Evolutionary conservation across 2,329 filamentous ascomycete species (phyloP).

Genomic region (Fusarium succisae): DNA sequence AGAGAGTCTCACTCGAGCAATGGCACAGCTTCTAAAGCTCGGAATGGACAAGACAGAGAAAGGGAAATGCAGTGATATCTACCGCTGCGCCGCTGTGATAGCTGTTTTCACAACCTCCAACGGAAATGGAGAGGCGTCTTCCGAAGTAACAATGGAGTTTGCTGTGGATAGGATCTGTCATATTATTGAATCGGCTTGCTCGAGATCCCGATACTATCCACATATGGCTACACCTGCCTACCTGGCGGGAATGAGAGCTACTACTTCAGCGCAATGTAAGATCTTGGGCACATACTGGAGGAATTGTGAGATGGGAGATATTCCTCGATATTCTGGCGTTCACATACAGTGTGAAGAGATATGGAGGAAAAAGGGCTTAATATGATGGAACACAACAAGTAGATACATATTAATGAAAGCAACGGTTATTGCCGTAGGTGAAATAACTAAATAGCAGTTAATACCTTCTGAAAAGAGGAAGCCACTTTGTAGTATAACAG

Average conservation of each 20-base stretch:
- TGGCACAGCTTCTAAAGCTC: slow-evolving; percentile 40
- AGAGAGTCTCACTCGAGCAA: slow-evolving; percentile 35
- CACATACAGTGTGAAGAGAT: slow-evolving; percentile 46
- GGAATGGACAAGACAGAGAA: slow-evolving; percentile 32
- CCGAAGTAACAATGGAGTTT: slow-evolving; percentile 36
- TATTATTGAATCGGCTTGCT: slow-evolving; percentile 44
- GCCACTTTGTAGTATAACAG: too few species aligned
- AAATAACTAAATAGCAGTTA: accelerated
- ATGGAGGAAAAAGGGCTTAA: slow-evolving; percentile 44
- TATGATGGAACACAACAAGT: not conserved
- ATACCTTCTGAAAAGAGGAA: accelerated
- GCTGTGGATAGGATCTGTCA: slow-evolving; percentile 50
- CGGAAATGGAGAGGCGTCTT: not conserved
- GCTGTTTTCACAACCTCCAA: slow-evolving; percentile 37
- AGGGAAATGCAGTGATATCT: slow-evolving; percentile 42
- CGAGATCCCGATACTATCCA: slow-evolving; percentile 50
- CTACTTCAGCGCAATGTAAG: slow-evolving; percentile 45
- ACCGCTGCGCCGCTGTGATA: slow-evolving; percentile 50
- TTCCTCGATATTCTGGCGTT: slow-evolving; percentile 48
- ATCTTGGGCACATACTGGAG: slow-evolving; percentile 50
- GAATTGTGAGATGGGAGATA: slow-evolving; percentile 49
- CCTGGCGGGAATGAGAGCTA: slow-evolving; percentile 50
- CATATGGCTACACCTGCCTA: slow-evolving; percentile 52
- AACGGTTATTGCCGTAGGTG: accelerated
- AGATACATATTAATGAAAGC: not conserved